Evolutionary conservation across 2,329 filamentous ascomycete genomes (phyloP), one percentile per base, ranked within the genome.

Genomic region (Ophiostoma quercus): DNA sequence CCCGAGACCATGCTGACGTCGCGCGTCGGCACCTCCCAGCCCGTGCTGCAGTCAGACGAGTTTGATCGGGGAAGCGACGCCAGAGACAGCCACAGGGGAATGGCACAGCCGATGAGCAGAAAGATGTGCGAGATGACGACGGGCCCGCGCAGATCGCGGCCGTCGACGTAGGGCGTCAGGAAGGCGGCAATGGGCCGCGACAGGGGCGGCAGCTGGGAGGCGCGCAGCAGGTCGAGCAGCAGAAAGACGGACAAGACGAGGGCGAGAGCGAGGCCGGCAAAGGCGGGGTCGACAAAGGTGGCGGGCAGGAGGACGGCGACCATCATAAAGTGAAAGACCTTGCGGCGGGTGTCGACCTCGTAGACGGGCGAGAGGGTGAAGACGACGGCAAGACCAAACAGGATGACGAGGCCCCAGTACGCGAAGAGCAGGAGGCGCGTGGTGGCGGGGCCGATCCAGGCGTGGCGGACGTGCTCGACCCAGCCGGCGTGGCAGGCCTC

Each of bases 251-350:
- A 88, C 47, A 99, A 85, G 34, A 93, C 87, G 41, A 97, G 81
- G 0, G 85, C 84, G n/a, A 98, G 83, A 0, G 93, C 92, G 14
- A 99, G 82, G 1, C 91, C 87, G 67, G 89, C 88, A 78, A 92
- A 98, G 57, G 89, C 84, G 0, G 95, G 94, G 78, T 99, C 95
- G 73, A 98, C 81, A 77, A 88, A 97, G 1, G 90, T 91, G 1
- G 92, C 88, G 0, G 95, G 94, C 1, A 98, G 84, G 70, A 99
- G 89, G 92, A 99, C 97, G 70, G 88, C 88, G 8, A 98, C 94
- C 91, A 98, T 98, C 85, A 94, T 97, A 74, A 96, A 96, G 79
- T 99, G 95, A 78, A 99, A 99, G 32, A 98, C 92, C 79, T 99
- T 99, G 67, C 95, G 88, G 67, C 95, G 87, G 1, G 95, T 99